Evolutionary conservation across 75 land plant genomes (phyloP).

Genomic region (Ceratopteris richardii): DNA sequence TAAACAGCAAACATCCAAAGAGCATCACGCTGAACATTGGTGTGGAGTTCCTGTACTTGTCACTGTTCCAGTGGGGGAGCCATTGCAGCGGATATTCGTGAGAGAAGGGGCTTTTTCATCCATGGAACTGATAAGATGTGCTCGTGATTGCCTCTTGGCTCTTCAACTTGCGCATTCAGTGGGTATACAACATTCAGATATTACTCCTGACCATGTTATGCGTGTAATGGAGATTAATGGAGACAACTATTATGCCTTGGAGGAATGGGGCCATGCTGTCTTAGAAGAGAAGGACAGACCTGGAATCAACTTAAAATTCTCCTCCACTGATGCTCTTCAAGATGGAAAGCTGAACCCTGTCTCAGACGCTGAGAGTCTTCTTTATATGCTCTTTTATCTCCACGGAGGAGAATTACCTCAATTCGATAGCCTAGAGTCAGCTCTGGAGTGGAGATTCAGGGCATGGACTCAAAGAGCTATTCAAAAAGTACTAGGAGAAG

Average conservation of each 20-base stretch:
- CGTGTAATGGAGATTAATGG: constrained; percentile 38
- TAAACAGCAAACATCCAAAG: constrained; percentile 37
- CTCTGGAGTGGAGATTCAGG: constrained; percentile 39
- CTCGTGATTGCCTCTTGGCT: constrained; percentile 75
- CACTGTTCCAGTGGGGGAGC: constrained; percentile 64
- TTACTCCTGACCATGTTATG: constrained; percentile 68
- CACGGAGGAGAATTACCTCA: constrained; percentile 32
- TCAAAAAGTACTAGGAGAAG: constrained; percentile 38
- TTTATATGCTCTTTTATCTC: constrained; percentile 33
- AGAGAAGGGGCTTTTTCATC: constrained; percentile 41
- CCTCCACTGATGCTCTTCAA: constrained; percentile 55
- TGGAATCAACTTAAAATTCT: constrained; percentile 57
- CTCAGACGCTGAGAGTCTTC: constrained; percentile 42
- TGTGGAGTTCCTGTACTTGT: constrained; percentile 75
- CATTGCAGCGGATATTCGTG: constrained; percentile 35
- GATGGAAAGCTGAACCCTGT: constrained; percentile 44
- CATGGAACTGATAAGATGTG: constrained; percentile 67
- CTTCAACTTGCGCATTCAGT: constrained; percentile 46
- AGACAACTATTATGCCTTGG: constrained; percentile 31
- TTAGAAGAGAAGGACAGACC: constrained; percentile 90
- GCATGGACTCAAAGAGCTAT: constrained; percentile 37
- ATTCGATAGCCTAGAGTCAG: constrained; percentile 33
- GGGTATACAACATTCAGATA: constrained; percentile 77
- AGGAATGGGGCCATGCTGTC: constrained; percentile 85
- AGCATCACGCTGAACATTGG: constrained; percentile 72